These are phyloP conservation scores for Phytophthora fragariaefolia DNA, from an alignment of 352 stramenopile species.

Conservation along the genomic window DNA sequence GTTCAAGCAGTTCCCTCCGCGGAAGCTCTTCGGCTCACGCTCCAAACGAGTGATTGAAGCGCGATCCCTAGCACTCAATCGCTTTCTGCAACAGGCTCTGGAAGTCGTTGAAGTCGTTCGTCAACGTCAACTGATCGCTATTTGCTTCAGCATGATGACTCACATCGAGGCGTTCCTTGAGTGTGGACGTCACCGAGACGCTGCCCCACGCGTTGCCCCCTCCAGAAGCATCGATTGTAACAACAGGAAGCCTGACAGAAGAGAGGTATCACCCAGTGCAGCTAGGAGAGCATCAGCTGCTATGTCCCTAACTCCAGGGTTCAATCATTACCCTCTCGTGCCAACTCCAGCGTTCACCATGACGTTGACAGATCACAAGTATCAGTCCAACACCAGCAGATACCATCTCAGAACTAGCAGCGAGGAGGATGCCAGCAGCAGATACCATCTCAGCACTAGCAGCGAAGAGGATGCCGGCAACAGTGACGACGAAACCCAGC, in stretches of 20 bases:
- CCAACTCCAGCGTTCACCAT: slow-evolving; percentile 36
- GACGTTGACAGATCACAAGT: slow-evolving; percentile 23
- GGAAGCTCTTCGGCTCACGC: slow-evolving; percentile 69
- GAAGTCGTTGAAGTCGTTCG: slow-evolving; percentile 60
- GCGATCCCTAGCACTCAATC: slow-evolving; percentile 63
- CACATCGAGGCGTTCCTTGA: slow-evolving; percentile 75
- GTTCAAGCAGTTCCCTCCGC: slow-evolving; percentile 71
- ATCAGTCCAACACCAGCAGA: slow-evolving; percentile 20
- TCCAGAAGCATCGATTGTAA: slow-evolving; percentile 10
- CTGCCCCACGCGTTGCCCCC: slow-evolving; percentile 6
- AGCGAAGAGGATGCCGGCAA: slow-evolving; percentile 22
- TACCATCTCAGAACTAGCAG: slow-evolving; percentile 21
- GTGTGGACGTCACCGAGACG: slow-evolving; percentile 42
- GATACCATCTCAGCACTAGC: slow-evolving; percentile 19
- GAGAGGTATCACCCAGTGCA: slow-evolving; percentile 22
- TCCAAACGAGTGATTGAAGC: slow-evolving; percentile 76
- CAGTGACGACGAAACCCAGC: slow-evolving; percentile 28
- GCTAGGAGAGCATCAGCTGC: slow-evolving; percentile 33
- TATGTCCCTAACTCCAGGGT: slow-evolving; percentile 31
- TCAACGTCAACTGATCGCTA: slow-evolving; percentile 64
- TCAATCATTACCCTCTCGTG: slow-evolving; percentile 37
- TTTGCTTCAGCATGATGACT: slow-evolving; percentile 79
- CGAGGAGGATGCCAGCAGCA: slow-evolving; percentile 23
- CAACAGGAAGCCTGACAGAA: slow-evolving; percentile 7
- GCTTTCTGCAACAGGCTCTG: slow-evolving; percentile 66